phyloP scores from a whole-genome alignment of 768 basidiomycete species.

The Tubosaeta sp. region DNA sequence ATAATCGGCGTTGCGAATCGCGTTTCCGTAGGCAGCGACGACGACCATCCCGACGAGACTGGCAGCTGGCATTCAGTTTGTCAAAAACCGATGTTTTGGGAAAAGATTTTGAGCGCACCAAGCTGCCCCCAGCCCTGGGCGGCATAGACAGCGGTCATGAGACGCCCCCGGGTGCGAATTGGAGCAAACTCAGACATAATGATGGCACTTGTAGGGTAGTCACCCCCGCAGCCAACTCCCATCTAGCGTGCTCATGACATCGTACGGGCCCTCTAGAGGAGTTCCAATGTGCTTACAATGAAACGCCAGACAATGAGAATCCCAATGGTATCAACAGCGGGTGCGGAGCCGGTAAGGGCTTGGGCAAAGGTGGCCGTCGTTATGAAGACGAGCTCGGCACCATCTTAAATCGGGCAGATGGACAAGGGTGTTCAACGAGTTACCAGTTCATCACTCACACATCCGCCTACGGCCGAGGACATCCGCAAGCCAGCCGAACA shows the following conservation, averaged over 20 bases:
- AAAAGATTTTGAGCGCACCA: constrained; percentile 36
- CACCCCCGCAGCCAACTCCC: constrained; percentile 84
- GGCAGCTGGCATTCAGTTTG: constrained; percentile 40
- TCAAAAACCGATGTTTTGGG: neutral
- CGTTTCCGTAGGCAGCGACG: constrained; percentile 57
- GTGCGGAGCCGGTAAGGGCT: constrained; percentile 61
- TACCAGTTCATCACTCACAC: constrained; percentile 48
- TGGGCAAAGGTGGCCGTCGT: constrained; percentile 76
- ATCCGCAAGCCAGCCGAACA: constrained; percentile 79
- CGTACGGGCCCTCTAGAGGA: neutral
- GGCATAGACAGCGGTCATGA: constrained; percentile 87
- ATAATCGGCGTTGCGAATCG: constrained; percentile 41
- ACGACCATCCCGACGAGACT: constrained; percentile 62
- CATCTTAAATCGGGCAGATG: constrained; percentile 31
- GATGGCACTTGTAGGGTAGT: constrained; percentile 78
- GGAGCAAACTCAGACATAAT: constrained; percentile 90
- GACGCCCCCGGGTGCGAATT: constrained; percentile 68
- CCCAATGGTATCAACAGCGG: constrained; percentile 61
- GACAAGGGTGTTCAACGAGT: neutral
- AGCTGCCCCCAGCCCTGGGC: constrained; percentile 90
- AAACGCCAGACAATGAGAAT: constrained; percentile 82
- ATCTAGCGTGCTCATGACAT: constrained; percentile 34
- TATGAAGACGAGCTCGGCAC: constrained; percentile 64
- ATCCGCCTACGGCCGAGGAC: constrained; percentile 70
- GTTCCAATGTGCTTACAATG: constrained; percentile 37